A percentile compares a stretch with the other conserved stretches of the same genome.
Conservation (phyloP, 495 filamentous ascomycete genomes). For the Pyronema domesticum region DNA sequence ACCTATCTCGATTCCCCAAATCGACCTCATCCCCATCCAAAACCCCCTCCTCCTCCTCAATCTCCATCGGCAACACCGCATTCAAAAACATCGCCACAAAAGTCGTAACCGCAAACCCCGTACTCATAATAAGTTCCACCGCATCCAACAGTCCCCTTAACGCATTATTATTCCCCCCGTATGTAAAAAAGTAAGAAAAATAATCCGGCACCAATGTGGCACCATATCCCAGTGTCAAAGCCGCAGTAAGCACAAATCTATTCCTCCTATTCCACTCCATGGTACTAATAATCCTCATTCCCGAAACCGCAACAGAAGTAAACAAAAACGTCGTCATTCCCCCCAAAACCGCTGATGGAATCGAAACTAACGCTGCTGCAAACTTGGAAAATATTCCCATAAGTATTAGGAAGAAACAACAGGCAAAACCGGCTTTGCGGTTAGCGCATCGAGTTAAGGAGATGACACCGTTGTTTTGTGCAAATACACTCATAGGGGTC, state of each 20-base stretch:
- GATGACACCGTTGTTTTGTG: constrained; percentile 90
- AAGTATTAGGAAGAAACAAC: constrained; percentile 63
- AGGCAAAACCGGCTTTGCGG: constrained; percentile 61
- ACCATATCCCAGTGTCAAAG: constrained; percentile 45
- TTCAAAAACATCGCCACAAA: constrained; percentile 52
- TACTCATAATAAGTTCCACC: constrained; percentile 63
- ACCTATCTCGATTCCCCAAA: too few relatives aligned
- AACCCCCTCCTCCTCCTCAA: constrained; percentile 30
- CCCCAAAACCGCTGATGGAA: constrained; percentile 63
- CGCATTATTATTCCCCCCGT: constrained; percentile 46
- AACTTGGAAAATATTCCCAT: constrained; percentile 80
- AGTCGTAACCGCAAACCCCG: constrained; percentile 56
- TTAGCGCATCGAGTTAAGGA: constrained; percentile 79
- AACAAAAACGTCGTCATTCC: constrained; percentile 94
- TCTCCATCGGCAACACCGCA: constrained; percentile 51
- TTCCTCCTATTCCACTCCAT: constrained; percentile 69
- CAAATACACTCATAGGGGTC: constrained; percentile 60
- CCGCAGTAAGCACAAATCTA: constrained; percentile 70
- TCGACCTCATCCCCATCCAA: too few relatives aligned
- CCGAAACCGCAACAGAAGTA: constrained; percentile 64
- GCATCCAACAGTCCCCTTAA: constrained; percentile 69
- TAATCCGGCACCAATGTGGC: constrained; percentile 68
- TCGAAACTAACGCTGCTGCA: constrained; percentile 68
- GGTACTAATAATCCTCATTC: constrained; percentile 65
- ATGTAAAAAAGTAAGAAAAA: constrained; percentile 60